Evolutionary conservation across 768 basidiomycete genomes (phyloP), one percentile per base, ranked within the genome.

Genomic region (Leucocoprinus birnbaumii): DNA sequence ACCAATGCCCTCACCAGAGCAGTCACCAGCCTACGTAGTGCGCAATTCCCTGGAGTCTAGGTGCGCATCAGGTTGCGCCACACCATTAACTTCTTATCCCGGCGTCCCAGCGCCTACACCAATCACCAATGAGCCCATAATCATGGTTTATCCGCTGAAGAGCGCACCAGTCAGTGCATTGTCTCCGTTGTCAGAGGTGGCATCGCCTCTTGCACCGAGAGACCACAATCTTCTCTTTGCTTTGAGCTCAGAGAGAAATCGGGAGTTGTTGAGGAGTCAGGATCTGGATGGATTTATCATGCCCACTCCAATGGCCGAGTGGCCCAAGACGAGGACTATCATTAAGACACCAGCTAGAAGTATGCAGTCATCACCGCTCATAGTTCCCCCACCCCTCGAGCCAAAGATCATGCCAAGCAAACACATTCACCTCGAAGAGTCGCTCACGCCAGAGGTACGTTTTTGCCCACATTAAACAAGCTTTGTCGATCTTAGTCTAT

Each of bases 201-300:
- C 74, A 4, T 82, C 80, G 3, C 68, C 73, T 1, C 62, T 75
- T 27, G 80, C 80, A 65, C 80, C 81, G 14, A 67, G 67, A n/a
- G 72, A 79, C 56, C 62, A 82, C 35, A 65, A 67, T n/a, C 66
- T 69, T 2, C 66, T 84, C 9, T 75, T 80, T 58, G 63, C 69
- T n/a, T 67, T 80, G 22, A 69, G 66, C 14, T 66, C 74, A n/a
- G 72, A 73, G 13, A 66, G 68, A 19, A 72, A 78, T 1, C 68
- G 67, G 52, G 67, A 63, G 31, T 72, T 81, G 1, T 62, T 80
- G 26, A 61, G 61, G 26, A 77, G 81, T 45, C 80, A 80, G 61
- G 76, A 74, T 2, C 66, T 82, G 14, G 66, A 65, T 16, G 66
- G 68, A 11, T 55, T 42, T 58, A 61, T 58, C 31, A 56, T 59